phyloP scores from a whole-genome alignment of 768 basidiomycete genomes.

The Fistulinella prunicolor region DNA sequence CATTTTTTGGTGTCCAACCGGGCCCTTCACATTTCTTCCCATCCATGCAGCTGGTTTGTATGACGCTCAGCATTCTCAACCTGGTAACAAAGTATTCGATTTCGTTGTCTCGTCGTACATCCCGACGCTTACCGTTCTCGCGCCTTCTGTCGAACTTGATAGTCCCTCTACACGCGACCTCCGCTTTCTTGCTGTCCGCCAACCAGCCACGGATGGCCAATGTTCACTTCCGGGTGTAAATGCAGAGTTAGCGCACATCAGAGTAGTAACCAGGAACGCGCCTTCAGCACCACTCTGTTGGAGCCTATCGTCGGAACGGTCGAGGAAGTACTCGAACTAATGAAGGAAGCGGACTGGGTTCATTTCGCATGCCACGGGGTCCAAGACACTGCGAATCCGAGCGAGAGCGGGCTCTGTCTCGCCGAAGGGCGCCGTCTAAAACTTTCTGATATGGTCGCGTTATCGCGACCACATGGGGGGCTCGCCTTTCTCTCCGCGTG shows the following conservation, averaged over 20 bases:
- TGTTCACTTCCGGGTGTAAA: constrained; percentile 4
- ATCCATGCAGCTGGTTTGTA: constrained; percentile 4
- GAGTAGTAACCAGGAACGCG: not conserved
- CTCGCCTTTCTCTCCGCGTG: no score
- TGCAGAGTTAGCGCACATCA: constrained; percentile 21
- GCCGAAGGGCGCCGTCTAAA: not conserved
- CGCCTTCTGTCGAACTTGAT: not conserved
- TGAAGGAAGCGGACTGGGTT: not conserved
- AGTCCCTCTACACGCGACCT: not conserved
- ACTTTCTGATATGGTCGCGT: not conserved
- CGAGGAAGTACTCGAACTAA: not conserved
- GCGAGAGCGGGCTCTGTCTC: no score
- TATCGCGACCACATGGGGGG: no score
- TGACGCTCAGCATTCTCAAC: not conserved
- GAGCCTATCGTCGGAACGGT: not conserved
- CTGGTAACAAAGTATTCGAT: not conserved
- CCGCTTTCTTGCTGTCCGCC: constrained; percentile 8
- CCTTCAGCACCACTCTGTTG: not conserved
- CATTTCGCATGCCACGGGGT: no score
- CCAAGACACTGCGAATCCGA: no score
- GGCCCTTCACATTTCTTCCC: no score
- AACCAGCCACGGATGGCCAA: constrained; percentile 12
- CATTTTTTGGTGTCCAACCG: no score
- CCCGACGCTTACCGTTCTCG: constrained; percentile 24
- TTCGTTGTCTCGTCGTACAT: constrained; percentile 25